phyloP scores from a whole-genome alignment of 257 asterid species.

The Nicotiana tabacum region DNA sequence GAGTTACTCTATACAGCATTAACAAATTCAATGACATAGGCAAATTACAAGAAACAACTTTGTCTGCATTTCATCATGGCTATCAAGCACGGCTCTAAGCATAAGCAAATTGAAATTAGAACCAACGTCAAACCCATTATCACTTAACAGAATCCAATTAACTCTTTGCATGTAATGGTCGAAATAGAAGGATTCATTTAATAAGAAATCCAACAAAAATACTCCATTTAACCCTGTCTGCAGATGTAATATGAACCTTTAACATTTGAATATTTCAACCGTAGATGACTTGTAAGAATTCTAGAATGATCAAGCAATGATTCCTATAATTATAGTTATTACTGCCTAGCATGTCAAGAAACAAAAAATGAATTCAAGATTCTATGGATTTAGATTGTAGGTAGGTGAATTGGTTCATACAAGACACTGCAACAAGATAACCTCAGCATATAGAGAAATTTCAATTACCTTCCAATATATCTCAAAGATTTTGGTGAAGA shows the following conservation, averaged over 20 bases:
- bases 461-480: constrained; percentile 87
- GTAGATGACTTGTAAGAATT: neutral
- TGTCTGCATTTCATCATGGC: neutral
- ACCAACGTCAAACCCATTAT: neutral
- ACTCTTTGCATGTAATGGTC: neutral
- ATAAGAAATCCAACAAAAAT: neutral
- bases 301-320: neutral
- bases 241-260: neutral
- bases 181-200: neutral
- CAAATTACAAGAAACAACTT: neutral
- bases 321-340: neutral
- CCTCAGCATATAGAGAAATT: neutral
- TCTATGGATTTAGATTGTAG: neutral
- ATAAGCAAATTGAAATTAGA: neutral
- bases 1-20: neutral
- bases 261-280: neutral
- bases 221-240: neutral
- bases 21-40: neutral
- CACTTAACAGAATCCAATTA: neutral
- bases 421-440: neutral
- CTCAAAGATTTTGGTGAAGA: constrained; percentile 83
- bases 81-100: too few species aligned
- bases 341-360: neutral
- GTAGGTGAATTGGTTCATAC: neutral
- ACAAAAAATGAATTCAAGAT: neutral